These are phyloP conservation scores for Neocallimastix lanati DNA, from an alignment of 192 early-diverging fungal genomes.

Conservation along the genomic window DNA sequence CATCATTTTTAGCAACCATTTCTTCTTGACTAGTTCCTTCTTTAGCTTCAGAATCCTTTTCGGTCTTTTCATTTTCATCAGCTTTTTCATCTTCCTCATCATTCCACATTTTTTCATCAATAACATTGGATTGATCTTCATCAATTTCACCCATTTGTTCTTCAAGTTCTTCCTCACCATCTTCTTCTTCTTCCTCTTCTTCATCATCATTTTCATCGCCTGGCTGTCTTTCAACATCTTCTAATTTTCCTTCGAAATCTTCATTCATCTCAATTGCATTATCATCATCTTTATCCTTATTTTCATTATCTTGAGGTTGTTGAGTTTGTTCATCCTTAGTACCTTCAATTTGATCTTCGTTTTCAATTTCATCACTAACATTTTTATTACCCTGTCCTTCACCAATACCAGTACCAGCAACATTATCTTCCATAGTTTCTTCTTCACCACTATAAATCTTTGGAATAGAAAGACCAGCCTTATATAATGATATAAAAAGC, in stretches of 20 bases:
- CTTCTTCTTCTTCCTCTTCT: conserved; percentile 50
- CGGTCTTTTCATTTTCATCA: conserved; percentile 43
- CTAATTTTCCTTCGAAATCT: conserved; percentile 82
- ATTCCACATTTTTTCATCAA: conserved; percentile 97
- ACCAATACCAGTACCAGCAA: conserved; percentile 81
- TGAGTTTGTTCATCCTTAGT: conserved; percentile 53
- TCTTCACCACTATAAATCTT: conserved; percentile 39
- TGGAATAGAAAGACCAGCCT: conserved; percentile 76
- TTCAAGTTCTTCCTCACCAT: conserved; percentile 55
- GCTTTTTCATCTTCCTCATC: conserved; percentile 44
- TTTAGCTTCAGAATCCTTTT: conserved; percentile 28
- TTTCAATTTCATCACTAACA: conserved; percentile 92
- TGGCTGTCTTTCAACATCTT: conserved; percentile 58
- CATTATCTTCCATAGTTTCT: conserved; percentile 36
- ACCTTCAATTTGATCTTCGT: conserved; percentile 88
- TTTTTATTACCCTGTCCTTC: conserved; percentile 72
- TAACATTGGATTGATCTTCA: conserved; percentile 60
- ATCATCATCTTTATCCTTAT: conserved; percentile 58
- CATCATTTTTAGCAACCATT: conserved; percentile 13
- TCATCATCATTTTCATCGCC: conserved; percentile 30
- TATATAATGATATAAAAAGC: conserved; percentile 48
- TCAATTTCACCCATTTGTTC: conserved; percentile 77
- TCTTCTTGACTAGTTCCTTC: conserved; percentile 22
- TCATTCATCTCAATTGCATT: conserved; percentile 89
- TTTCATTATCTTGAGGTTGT: conserved; percentile 20